A percentile compares a stretch with the other conserved stretches of the same genome.
Conservation (phyloP, 176 grass and related monocot species). For the bread wheat (Triticum aestivum) region DNA sequence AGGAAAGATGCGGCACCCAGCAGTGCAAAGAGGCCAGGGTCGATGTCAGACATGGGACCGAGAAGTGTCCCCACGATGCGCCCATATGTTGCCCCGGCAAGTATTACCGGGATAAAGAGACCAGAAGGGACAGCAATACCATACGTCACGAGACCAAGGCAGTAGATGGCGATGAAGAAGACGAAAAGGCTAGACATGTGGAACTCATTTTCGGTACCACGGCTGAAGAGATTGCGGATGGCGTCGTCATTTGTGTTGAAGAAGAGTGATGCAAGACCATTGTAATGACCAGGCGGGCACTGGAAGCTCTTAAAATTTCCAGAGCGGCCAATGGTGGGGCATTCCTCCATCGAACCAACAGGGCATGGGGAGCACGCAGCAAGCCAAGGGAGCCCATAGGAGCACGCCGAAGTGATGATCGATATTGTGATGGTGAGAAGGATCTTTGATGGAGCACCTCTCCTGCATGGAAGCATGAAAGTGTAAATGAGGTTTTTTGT, state of each 20-base stretch:
- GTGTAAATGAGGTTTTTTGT: conserved; percentile 28
- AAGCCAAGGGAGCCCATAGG: conserved; percentile 89
- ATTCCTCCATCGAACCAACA: conserved; percentile 43
- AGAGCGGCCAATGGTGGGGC: conserved; percentile 78
- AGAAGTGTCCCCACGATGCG: conserved; percentile 80
- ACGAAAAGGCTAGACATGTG: conserved; percentile 67
- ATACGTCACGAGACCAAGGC: conserved; percentile 79
- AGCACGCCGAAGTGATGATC: conserved; percentile 76
- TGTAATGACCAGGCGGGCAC: conserved; percentile 83
- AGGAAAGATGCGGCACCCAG: conserved; percentile 89
- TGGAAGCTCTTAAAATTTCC: conserved; percentile 94
- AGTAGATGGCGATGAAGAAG: conserved; percentile 75
- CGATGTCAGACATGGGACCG: conserved; percentile 60
- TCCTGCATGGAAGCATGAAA: conserved; percentile 48
- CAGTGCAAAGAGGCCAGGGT: conserved; percentile 78
- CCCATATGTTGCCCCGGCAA: conserved; percentile 77
- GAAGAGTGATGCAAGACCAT: conserved; percentile 90
- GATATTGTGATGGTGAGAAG: conserved; percentile 78
- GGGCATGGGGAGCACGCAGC: conserved; percentile 68
- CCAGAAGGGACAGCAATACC: conserved; percentile 90
- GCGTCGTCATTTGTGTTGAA: conserved; percentile 96
- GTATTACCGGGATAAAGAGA: conserved; percentile 93
- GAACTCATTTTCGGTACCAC: conserved; percentile 72
- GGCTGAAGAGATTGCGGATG: conserved; percentile 88
- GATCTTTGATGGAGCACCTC: conserved; percentile 84